Percentiles rank a stretch among this genome's conserved stretches.
Conservation (phyloP, 202 grass and related monocot species). For the Elaeis oleifera region DNA sequence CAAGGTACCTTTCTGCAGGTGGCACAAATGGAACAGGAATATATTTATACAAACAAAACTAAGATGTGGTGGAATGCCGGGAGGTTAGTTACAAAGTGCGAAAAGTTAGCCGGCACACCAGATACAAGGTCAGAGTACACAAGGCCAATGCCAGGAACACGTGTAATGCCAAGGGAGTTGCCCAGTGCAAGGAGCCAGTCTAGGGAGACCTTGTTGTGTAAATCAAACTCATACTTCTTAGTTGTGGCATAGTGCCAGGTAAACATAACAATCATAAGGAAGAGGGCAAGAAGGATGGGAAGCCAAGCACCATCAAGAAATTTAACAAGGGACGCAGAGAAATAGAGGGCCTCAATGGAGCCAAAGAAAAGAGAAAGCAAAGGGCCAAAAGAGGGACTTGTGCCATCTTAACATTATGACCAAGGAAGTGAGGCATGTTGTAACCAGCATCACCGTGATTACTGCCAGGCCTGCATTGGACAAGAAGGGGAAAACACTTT, state of each 20-base stretch:
- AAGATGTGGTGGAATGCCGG: background rate
- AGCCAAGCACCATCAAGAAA: slow-evolving; percentile 1
- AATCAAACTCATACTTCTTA: background rate
- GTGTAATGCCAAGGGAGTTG: too few species aligned
- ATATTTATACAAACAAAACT: slow-evolving; percentile 12
- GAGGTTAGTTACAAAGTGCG: too few species aligned
- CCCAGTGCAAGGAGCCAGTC: too few species aligned
- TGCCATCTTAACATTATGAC: background rate
- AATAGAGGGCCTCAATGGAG: background rate
- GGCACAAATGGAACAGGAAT: slow-evolving; percentile 19
- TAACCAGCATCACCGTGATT: slow-evolving; percentile 1
- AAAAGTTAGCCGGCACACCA: too few species aligned
- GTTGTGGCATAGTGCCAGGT: background rate
- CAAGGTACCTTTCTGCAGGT: slow-evolving; percentile 11
- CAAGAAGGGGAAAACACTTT: too few species aligned
- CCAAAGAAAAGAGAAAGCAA: slow-evolving; percentile 7
- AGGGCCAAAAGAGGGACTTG: background rate
- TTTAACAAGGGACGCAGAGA: background rate
- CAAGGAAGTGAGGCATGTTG: background rate
- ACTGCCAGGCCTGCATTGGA: background rate
- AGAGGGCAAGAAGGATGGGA: background rate
- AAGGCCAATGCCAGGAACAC: too few species aligned
- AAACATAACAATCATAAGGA: slow-evolving; percentile 1
- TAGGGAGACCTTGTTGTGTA: too few species aligned
- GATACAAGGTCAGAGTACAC: too few species aligned